A percentile compares a stretch with the other conserved stretches of the same genome.
Conservation (phyloP, 352 stramenopile species). For the Phytopythium vexans region DNA sequence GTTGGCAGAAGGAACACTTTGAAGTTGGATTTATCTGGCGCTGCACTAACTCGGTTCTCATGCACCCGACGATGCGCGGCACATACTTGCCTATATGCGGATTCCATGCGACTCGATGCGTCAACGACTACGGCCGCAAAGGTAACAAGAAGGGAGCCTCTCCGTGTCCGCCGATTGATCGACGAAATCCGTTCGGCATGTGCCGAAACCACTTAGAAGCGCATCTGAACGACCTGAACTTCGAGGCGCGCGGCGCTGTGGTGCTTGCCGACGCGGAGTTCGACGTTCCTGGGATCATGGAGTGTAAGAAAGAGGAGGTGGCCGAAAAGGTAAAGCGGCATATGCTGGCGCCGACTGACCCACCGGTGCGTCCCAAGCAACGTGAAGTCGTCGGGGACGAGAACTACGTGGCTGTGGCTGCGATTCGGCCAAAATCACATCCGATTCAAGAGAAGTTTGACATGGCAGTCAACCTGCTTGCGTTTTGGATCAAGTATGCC, state of each 20-base stretch:
- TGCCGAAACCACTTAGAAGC: constrained; percentile 72
- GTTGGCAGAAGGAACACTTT: constrained; percentile 60
- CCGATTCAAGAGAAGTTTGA: too few species aligned
- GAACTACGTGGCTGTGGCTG: not conserved
- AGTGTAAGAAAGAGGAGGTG: constrained; percentile 39
- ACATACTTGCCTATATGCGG: constrained; percentile 65
- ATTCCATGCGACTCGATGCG: constrained; percentile 56
- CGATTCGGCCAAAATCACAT: not conserved
- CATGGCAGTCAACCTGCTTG: not conserved
- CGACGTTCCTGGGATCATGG: constrained; percentile 54
- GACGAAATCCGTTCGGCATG: constrained; percentile 58
- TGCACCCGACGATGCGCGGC: constrained; percentile 46
- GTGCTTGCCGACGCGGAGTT: constrained; percentile 57
- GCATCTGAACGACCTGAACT: constrained; percentile 46
- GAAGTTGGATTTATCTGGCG: constrained; percentile 51
- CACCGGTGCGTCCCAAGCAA: constrained; percentile 13
- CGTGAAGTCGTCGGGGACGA: not conserved
- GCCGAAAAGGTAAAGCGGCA: constrained; percentile 22
- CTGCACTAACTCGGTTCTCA: constrained; percentile 55
- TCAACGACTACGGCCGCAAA: constrained; percentile 55
- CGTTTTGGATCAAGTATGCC: not conserved
- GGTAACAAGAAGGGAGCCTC: constrained; percentile 16
- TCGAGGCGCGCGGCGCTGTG: constrained; percentile 39
- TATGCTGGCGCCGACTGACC: constrained; percentile 48
- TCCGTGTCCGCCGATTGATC: constrained; percentile 43